These are phyloP conservation scores for Boletus albobrunnescens DNA, from an alignment of 1,284 basidiomycete species.

Conservation along the genomic window DNA sequence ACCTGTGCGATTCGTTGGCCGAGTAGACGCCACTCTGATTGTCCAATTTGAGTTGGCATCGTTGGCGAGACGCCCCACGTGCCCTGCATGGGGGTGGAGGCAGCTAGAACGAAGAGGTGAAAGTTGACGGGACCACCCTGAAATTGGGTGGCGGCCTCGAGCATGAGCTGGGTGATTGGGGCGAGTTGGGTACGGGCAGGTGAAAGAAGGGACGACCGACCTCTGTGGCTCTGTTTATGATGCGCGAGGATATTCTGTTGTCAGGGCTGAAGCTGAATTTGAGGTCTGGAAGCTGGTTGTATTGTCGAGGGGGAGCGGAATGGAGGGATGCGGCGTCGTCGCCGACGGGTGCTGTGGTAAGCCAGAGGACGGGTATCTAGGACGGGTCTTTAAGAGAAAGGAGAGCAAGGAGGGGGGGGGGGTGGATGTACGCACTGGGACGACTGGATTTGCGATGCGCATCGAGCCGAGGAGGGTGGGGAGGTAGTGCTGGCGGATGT, in stretches of 20 bases:
- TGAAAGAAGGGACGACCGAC: conserved; percentile 29
- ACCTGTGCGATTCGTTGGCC: conserved; percentile 49
- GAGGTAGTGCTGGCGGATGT: conserved; percentile 53
- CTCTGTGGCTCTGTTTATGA: conserved; percentile 43
- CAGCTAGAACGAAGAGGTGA: conserved; percentile 58
- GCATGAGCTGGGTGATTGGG: conserved; percentile 21
- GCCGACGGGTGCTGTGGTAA: conserved; percentile 35
- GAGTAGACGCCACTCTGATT: conserved; percentile 40
- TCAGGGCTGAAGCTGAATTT: conserved; percentile 41
- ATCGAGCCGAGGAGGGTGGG: conserved; percentile 44
- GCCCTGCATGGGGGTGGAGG: conserved; percentile 41
- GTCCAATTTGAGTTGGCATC: conserved; percentile 23
- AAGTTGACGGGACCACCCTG: conserved; percentile 38
- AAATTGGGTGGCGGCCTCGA: conserved; percentile 32
- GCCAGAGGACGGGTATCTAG: conserved; percentile 41
- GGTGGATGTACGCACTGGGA: conserved; percentile 32
- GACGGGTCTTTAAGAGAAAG: not conserved
- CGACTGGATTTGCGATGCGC: conserved; percentile 36
- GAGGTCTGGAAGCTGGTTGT: conserved; percentile 41
- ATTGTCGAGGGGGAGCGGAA: conserved; percentile 31
- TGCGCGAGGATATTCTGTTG: conserved; percentile 43
- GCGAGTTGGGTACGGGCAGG: not conserved
- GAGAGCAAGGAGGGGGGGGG: no score
- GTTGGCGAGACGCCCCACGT: conserved; percentile 27
- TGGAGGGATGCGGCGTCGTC: conserved; percentile 34